Evolutionary conservation across 176 grass and related monocot species (phyloP).

Genomic region (Calamus simplicifolius): DNA sequence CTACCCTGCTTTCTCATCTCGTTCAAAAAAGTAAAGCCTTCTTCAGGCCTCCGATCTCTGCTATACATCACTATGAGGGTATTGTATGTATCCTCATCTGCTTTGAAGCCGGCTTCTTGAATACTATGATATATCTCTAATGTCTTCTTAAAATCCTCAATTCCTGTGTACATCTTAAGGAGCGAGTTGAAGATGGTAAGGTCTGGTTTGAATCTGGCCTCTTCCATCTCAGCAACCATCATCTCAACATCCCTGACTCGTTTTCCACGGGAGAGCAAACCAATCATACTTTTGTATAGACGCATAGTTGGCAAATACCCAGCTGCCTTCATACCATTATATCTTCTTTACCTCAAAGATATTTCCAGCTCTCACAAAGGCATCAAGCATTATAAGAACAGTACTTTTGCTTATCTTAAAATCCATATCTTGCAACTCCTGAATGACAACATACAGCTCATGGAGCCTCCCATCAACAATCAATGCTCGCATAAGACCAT

Average conservation of each 20-base stretch:
- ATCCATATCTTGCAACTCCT: conserved; percentile 85
- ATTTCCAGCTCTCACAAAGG: conserved; percentile 67
- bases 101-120: conserved; percentile 49
- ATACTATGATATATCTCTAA: conserved; percentile 62
- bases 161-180: conserved; percentile 73
- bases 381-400: conserved; percentile 78
- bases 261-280: conserved; percentile 65
- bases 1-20: conserved; percentile 68
- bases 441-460: conserved; percentile 77
- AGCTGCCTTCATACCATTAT: conserved; percentile 92
- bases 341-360: conserved; percentile 97
- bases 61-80: conserved; percentile 83
- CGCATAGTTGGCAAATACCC: conserved; percentile 83
- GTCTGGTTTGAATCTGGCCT: conserved; percentile 64
- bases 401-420: conserved; percentile 96
- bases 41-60: conserved; percentile 68
- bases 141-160: conserved; percentile 63
- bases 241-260: conserved; percentile 68
- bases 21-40: conserved; percentile 71
- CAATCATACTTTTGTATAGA: conserved; percentile 68
- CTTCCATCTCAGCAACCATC: conserved; percentile 76
- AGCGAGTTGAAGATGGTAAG: conserved; percentile 56
- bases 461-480: conserved; percentile 71
- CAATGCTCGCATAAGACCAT: conserved; percentile 81
- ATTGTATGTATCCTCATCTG: conserved; percentile 88